A percentile compares a stretch with the other conserved stretches of the same genome.
Evolutionary conservation across 768 basidiomycete genomes (phyloP).

Genomic region (Suillus bovinus): DNA sequence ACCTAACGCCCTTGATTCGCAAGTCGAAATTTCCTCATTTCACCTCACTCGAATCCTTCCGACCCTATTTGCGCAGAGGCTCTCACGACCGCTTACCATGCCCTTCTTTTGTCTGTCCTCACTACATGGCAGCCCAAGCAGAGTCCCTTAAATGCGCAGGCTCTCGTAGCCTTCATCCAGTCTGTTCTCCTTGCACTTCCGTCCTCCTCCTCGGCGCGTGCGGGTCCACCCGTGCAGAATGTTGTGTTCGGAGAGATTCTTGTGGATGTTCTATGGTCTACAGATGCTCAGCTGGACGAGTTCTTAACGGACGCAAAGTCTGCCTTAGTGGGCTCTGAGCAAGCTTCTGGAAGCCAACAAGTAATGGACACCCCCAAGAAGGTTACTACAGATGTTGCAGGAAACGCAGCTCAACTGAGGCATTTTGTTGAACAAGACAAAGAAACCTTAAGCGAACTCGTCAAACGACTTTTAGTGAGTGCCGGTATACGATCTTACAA

Average conservation of each 20-base stretch:
- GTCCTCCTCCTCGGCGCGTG: constrained; percentile 58
- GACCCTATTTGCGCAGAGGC: constrained; percentile 54
- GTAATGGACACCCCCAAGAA: constrained; percentile 23
- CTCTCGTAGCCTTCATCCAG: constrained; percentile 64
- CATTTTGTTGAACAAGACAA: constrained; percentile 64
- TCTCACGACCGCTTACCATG: constrained; percentile 68
- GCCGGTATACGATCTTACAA: not conserved
- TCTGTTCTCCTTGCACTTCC: constrained; percentile 62
- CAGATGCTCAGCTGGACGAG: constrained; percentile 79
- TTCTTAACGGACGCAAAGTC: constrained; percentile 54
- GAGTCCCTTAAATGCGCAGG: constrained; percentile 43
- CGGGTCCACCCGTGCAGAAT: constrained; percentile 40
- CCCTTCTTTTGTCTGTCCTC: constrained; percentile 61
- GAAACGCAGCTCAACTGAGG: constrained; percentile 47
- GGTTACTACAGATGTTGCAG: not conserved
- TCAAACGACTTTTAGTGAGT: constrained; percentile 61
- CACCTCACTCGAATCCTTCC: constrained; percentile 59
- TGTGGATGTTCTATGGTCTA: constrained; percentile 80
- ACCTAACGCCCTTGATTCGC: constrained; percentile 18
- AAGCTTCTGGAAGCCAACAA: constrained; percentile 29
- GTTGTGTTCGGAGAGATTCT: constrained; percentile 64
- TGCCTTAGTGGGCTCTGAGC: constrained; percentile 36
- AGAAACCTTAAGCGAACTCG: constrained; percentile 53
- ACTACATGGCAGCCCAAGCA: constrained; percentile 53
- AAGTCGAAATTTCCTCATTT: constrained; percentile 63